These are phyloP conservation scores for Castanea sativa DNA, from an alignment of 306 rosid species.

Conservation along the genomic window DNA sequence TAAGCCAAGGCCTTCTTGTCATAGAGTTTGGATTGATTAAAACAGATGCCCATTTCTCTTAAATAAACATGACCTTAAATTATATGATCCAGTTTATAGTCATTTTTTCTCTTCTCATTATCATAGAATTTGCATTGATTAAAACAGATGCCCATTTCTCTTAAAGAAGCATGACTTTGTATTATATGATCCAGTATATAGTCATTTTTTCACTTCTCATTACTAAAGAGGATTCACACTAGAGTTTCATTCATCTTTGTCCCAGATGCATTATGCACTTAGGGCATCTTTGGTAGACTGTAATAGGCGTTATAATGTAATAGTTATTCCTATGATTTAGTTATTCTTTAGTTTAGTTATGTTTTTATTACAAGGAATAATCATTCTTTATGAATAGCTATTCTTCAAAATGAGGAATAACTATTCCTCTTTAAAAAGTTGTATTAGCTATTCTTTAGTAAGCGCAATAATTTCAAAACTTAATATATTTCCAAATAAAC, in stretches of 20 bases:
- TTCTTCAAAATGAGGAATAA: too few species aligned
- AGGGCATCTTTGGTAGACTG: too few species aligned
- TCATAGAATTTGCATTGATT: not conserved
- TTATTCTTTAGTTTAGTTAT: too few species aligned
- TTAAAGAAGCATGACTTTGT: not conserved
- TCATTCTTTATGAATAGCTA: too few species aligned
- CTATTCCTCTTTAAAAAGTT: too few species aligned
- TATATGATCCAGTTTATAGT: not conserved
- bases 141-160: not conserved
- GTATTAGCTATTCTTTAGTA: too few species aligned
- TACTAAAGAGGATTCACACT: not conserved
- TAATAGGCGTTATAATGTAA: too few species aligned
- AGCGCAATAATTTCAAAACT: too few species aligned
- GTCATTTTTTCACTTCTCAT: not conserved
- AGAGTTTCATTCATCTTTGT: not conserved
- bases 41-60: not conserved
- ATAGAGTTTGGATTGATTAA: not conserved
- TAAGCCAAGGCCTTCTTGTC: not conserved
- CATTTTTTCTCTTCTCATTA: not conserved
- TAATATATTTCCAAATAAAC: too few species aligned
- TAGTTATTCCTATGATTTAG: too few species aligned
- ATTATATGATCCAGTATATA: not conserved
- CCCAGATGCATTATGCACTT: not conserved
- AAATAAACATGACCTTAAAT: not conserved
- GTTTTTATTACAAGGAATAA: too few species aligned